Conservation (phyloP, 2,329 filamentous ascomycete genomes). For the Hymenoscyphus fructigenus region DNA sequence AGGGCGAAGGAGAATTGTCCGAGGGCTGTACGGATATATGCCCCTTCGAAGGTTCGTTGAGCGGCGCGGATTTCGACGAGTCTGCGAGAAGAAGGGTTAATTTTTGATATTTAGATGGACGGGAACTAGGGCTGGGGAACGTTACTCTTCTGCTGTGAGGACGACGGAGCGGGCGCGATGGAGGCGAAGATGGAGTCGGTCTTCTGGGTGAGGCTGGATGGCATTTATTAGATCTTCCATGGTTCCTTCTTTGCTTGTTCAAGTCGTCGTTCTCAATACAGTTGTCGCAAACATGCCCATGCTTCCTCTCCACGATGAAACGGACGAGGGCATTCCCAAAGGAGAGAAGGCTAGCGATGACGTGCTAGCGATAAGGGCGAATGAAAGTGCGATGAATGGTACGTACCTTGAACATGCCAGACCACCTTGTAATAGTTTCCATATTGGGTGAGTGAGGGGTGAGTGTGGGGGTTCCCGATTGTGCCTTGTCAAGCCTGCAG, state of each 20-base stretch:
- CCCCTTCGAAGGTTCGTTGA: constrained; percentile 94
- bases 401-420: constrained; percentile 32
- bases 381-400: not conserved
- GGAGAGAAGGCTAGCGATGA: constrained; percentile 3
- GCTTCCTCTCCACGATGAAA: not conserved
- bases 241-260: not conserved
- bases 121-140: constrained; percentile 12
- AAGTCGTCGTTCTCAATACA: constrained; percentile 1
- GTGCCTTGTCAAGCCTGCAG: not conserved
- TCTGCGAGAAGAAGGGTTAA: constrained; percentile 26
- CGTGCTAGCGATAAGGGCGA: constrained; percentile 9
- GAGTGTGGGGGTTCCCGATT: constrained; percentile 1
- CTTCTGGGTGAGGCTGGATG: constrained; percentile 62
- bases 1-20: constrained; percentile 95
- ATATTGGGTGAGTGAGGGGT: constrained; percentile 8
- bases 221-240: constrained; percentile 22
- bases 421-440: not conserved
- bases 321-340: not conserved
- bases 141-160: constrained; percentile 69
- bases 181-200: constrained; percentile 74
- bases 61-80: constrained; percentile 93
- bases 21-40: constrained; percentile 91
- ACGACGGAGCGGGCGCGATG: constrained; percentile 83
- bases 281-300: not conserved
- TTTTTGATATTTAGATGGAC: constrained; percentile 1